Percentiles rank a stretch among this genome's conserved stretches.
phyloP scores from a whole-genome alignment of 2,329 filamentous ascomycete genomes.

The Daldinia sp. region DNA sequence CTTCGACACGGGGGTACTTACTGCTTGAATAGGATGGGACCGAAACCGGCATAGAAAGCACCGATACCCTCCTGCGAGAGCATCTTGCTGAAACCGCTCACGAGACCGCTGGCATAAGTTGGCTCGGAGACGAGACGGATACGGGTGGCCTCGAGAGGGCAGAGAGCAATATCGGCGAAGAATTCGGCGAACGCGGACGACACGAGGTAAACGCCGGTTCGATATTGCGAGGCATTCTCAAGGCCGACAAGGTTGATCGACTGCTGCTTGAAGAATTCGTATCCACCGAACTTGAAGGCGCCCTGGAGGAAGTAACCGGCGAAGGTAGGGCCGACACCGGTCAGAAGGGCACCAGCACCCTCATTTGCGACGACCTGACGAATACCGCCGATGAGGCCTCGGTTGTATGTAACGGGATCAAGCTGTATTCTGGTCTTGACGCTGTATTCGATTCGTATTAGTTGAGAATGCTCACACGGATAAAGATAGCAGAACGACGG shows the following conservation, averaged over 20 bases:
- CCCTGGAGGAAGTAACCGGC: conserved; percentile 85
- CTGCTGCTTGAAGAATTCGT: conserved; percentile 87
- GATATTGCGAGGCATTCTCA: conserved; percentile 73
- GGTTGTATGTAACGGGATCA: conserved; percentile 80
- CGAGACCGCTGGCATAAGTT: conserved; percentile 75
- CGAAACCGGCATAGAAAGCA: conserved; percentile 83
- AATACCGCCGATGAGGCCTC: conserved; percentile 79
- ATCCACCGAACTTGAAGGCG: conserved; percentile 84
- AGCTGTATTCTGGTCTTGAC: conserved; percentile 86
- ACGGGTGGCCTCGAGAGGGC: conserved; percentile 81
- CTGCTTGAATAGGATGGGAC: conserved; percentile 78
- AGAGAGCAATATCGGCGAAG: conserved; percentile 75
- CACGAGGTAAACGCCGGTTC: conserved; percentile 75
- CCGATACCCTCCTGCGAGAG: conserved; percentile 75
- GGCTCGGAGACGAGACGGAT: conserved; percentile 82
- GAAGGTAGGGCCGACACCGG: conserved; percentile 77
- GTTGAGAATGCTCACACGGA: not conserved
- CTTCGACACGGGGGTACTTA: conserved; percentile 53
- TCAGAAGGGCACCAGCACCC: conserved; percentile 78
- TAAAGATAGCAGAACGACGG: not conserved
- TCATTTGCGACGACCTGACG: conserved; percentile 76
- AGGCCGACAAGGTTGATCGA: conserved; percentile 76
- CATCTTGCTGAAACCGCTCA: conserved; percentile 78
- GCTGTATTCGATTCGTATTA: conserved; percentile 56
- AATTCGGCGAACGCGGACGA: conserved; percentile 65